Evolutionary conservation across 805 yeast genomes (phyloP).

Genomic region (Kuraishia borneana): DNA sequence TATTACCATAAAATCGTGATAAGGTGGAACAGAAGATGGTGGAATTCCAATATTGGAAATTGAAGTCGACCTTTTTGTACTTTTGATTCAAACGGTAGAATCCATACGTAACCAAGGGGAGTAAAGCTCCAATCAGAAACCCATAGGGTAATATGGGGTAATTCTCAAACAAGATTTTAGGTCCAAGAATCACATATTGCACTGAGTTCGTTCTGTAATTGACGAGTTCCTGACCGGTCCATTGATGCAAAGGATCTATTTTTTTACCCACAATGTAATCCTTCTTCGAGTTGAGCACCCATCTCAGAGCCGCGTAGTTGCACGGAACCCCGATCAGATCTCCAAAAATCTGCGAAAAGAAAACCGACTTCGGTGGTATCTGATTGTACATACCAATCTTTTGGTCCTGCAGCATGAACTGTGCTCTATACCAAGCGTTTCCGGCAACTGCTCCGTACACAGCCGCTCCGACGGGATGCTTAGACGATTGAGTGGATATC

Average conservation of each 20-base stretch:
- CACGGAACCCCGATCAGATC: constrained; percentile 42
- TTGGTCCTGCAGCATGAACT: constrained; percentile 25
- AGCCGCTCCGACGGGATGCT: constrained; percentile 38
- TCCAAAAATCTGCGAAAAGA: constrained; percentile 40
- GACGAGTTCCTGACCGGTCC: constrained; percentile 36
- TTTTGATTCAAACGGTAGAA: constrained; percentile 4
- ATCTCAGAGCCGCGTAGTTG: constrained; percentile 34
- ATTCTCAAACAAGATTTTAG: constrained; percentile 27
- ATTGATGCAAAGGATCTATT: constrained; percentile 35
- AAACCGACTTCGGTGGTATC: constrained; percentile 38
- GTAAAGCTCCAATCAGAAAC: constrained; percentile 25
- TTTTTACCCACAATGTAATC: constrained; percentile 17
- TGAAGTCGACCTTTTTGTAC: not conserved
- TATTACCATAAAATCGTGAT: constrained; percentile 36
- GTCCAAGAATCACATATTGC: constrained; percentile 40
- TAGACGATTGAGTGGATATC: constrained; percentile 13
- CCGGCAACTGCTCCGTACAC: constrained; percentile 43
- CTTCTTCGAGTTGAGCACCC: constrained; percentile 29
- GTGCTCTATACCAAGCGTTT: constrained; percentile 42
- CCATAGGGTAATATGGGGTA: constrained; percentile 34
- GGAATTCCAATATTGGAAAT: constrained; percentile 28
- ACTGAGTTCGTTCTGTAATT: constrained; percentile 35
- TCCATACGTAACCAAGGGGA: constrained; percentile 23
- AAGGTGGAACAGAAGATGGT: constrained; percentile 37
- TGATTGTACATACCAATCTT: constrained; percentile 43